Evolutionary conservation across 1,284 basidiomycete species (phyloP).

Genomic region (Trametes pubescens): DNA sequence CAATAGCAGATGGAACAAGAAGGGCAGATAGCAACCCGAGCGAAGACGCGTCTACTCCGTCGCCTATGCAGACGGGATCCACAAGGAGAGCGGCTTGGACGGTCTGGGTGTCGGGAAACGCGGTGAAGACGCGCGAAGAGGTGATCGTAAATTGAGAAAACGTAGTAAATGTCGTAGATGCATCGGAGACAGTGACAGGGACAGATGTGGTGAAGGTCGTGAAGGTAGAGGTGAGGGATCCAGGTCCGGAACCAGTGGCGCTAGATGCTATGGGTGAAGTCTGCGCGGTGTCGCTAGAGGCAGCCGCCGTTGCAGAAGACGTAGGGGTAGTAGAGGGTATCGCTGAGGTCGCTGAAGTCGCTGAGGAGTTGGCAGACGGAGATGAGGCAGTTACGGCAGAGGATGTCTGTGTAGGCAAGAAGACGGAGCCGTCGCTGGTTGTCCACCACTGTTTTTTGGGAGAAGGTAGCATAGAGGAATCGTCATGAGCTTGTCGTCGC

Average conservation of each 20-base stretch:
- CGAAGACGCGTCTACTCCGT: constrained; percentile 70
- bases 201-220: constrained; percentile 46
- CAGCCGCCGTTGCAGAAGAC: constrained; percentile 12
- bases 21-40: constrained; percentile 67
- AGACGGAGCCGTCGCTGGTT: constrained; percentile 28
- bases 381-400: constrained; percentile 21
- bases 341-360: constrained; percentile 24
- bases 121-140: constrained; percentile 40
- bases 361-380: constrained; percentile 23
- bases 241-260: constrained; percentile 25
- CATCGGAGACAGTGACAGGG: constrained; percentile 39
- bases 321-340: constrained; percentile 25
- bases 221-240: constrained; percentile 37
- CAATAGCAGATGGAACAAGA: constrained; percentile 62
- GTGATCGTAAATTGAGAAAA: constrained; percentile 50
- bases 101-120: constrained; percentile 42
- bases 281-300: constrained; percentile 6
- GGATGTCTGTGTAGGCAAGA: constrained; percentile 25
- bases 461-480: constrained; percentile 20
- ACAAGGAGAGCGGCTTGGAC: constrained; percentile 34
- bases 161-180: constrained; percentile 54
- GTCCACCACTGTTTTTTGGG: constrained; percentile 33
- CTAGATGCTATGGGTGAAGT: constrained; percentile 24
- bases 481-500: constrained; percentile 38
- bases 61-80: constrained; percentile 64